Evolutionary conservation across 2,329 filamentous ascomycete genomes (phyloP).

Genomic region (Cladorrhinum sp.): DNA sequence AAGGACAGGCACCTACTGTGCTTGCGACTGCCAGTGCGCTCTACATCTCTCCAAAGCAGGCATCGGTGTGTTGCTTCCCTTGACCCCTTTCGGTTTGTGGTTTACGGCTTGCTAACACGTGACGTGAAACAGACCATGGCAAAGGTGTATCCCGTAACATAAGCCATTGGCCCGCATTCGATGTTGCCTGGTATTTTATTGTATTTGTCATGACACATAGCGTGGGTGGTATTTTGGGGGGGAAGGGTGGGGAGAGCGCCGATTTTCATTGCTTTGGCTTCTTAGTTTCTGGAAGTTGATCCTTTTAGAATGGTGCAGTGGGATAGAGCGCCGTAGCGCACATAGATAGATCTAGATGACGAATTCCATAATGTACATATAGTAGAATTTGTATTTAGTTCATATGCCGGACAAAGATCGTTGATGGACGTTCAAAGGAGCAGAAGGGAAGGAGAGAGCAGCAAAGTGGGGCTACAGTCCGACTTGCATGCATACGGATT

Average conservation of each 20-base stretch:
- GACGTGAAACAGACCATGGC: constrained; percentile 33
- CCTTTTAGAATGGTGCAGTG: background rate
- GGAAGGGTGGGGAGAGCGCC: background rate
- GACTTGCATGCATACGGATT: background rate
- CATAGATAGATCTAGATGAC: too few relatives aligned
- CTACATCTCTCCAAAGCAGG: constrained; percentile 84
- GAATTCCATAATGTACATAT: too few relatives aligned
- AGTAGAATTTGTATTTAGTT: background rate
- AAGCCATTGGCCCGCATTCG: background rate
- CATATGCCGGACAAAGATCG: too few relatives aligned
- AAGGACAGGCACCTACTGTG: constrained; percentile 61
- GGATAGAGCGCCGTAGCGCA: background rate
- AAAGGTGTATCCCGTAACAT: constrained; percentile 36
- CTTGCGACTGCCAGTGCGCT: constrained; percentile 81
- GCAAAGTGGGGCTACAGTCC: constrained; percentile 2
- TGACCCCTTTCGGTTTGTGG: background rate
- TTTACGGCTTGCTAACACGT: background rate
- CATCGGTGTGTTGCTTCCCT: constrained; percentile 57
- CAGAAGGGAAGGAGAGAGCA: background rate
- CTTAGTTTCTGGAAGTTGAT: background rate
- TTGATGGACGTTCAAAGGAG: background rate
- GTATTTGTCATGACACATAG: constrained; percentile 1
- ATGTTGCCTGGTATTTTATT: background rate
- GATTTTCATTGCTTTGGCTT: background rate
- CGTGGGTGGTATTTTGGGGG: background rate